Evolutionary conservation across 495 filamentous ascomycete species (phyloP), one percentile per base, ranked within the genome.

Genomic region (Hypoxylon fuscum): DNA sequence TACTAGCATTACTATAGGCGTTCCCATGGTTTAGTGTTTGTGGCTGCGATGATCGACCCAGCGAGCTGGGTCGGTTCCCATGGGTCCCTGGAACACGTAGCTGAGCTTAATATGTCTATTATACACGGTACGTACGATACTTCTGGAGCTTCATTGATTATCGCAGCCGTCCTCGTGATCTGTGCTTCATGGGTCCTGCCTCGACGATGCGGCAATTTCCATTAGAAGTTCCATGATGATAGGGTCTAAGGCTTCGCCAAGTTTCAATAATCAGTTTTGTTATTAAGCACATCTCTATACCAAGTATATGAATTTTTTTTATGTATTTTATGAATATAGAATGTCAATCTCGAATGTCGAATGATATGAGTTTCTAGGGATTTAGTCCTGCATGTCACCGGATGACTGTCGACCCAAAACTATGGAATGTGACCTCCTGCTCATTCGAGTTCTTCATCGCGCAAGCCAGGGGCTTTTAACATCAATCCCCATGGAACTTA

Each of bases 1-100:
- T 44, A 46, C 45, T 22, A 27, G 27, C 18, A 31, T 41, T 66
- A 25, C 29, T 25, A 20, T 27, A 52, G 56, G 20, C 43, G 35
- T 58, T 48, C 51, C 57, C 52, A 41, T 27, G 49, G 21, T 22
- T 50, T 48, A 20, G 20, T 21, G 18, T 41, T 42, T 12, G 56
- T 61, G 57, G 63, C 63, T 61, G 45, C 49, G 62, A 55, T 58
- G 55, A 65, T 66, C 56, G 63, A 57, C 46, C 63, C 63, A 22
- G 35, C 57, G 47, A 23, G 57, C 37, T 66, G 63, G 63, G 57
- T 56, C 63, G 21, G 54, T 27, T 43, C n/a, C n/a, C 63, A 66
- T 42, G 57, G 62, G 63, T 27, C 52, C 63, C 63, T 57, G 43
- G 63, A 49, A 46, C 51, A 22, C 45, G 45, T 61, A 51, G 52